A percentile compares a stretch with the other conserved stretches of the same genome.
Evolutionary conservation across 2,329 filamentous ascomycete genomes (phyloP).

Genomic region (Cladophialophora exuberans): DNA sequence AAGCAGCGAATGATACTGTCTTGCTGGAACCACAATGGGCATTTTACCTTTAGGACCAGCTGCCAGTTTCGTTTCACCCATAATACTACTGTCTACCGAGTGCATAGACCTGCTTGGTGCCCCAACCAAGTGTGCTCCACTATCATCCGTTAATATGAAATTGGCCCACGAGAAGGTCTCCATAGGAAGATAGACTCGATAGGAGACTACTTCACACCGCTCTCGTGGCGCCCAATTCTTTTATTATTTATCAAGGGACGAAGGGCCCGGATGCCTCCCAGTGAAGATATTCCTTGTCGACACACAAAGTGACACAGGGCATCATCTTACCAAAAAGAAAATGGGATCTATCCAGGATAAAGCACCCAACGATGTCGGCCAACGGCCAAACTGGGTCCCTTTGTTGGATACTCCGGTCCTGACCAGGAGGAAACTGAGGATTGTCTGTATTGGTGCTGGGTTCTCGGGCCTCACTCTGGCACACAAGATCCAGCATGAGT

Average conservation of each 20-base stretch:
- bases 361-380: constrained; percentile 4
- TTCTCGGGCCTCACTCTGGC: constrained; percentile 27
- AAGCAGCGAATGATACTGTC: constrained; percentile 7
- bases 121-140: constrained; percentile 10
- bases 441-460: constrained; percentile 31
- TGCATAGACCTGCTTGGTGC: constrained; percentile 9
- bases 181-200: constrained; percentile 6
- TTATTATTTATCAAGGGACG: constrained; percentile 14
- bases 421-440: constrained; percentile 26
- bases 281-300: constrained; percentile 7
- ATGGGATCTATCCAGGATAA: constrained; percentile 11
- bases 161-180: constrained; percentile 8
- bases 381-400: constrained; percentile 5
- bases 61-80: constrained; percentile 12
- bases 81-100: constrained; percentile 9
- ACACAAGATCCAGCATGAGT: constrained; percentile 20
- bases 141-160: constrained; percentile 5
- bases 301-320: constrained; percentile 9
- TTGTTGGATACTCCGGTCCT: constrained; percentile 5
- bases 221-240: constrained; percentile 10
- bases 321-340: constrained; percentile 11
- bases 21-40: constrained; percentile 11
- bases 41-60: constrained; percentile 10
- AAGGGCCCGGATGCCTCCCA: constrained; percentile 5
- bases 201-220: constrained; percentile 11